A percentile compares a stretch with the other conserved stretches of the same genome.
These are phyloP conservation scores for Ceratocystis colombiana DNA, from an alignment of 2,329 filamentous ascomycete genomes.

Conservation along the genomic window DNA sequence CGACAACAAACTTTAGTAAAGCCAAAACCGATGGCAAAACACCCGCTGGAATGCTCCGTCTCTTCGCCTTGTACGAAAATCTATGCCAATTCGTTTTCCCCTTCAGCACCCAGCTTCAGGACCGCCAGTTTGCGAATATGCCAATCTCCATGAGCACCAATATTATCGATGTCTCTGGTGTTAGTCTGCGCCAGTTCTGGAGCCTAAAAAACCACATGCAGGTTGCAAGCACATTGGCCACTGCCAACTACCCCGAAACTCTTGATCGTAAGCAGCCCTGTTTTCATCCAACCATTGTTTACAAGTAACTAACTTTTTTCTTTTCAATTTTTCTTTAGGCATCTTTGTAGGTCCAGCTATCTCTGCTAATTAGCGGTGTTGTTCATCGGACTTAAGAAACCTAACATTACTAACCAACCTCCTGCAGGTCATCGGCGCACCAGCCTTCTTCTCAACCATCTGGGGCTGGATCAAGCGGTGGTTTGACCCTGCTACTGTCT, in stretches of 20 bases:
- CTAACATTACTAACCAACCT: slow-evolving; percentile 29
- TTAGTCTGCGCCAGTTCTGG: slow-evolving; percentile 91
- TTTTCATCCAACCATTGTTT: neutral
- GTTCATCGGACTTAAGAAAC: neutral
- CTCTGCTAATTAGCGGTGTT: neutral
- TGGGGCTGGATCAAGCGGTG: slow-evolving; percentile 94
- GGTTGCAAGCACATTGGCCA: slow-evolving; percentile 75
- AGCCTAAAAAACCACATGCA: slow-evolving; percentile 92
- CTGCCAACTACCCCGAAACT: slow-evolving; percentile 90
- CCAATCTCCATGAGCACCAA: slow-evolving; percentile 89
- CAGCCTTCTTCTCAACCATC: slow-evolving; percentile 81
- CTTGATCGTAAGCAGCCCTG: slow-evolving; percentile 62
- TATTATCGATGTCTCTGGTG: slow-evolving; percentile 83
- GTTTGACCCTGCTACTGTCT: slow-evolving; percentile 88
- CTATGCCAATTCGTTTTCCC: slow-evolving; percentile 79
- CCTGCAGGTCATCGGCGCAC: slow-evolving; percentile 67
- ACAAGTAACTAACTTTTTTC: slow-evolving; percentile 13
- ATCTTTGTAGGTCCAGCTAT: slow-evolving; percentile 23
- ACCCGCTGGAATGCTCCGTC: slow-evolving; percentile 64
- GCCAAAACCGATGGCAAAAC: slow-evolving; percentile 57
- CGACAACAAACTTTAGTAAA: slow-evolving; percentile 48
- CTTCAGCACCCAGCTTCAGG: slow-evolving; percentile 63
- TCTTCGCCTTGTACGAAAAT: slow-evolving; percentile 92
- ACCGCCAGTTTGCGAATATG: slow-evolving; percentile 63
- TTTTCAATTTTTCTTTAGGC: slow-evolving; percentile 6